A percentile compares a stretch with the other conserved stretches of the same genome.
These are phyloP conservation scores for Chlamydomonas applanata DNA, from an alignment of 139 green algal genomes.

Conservation along the genomic window DNA sequence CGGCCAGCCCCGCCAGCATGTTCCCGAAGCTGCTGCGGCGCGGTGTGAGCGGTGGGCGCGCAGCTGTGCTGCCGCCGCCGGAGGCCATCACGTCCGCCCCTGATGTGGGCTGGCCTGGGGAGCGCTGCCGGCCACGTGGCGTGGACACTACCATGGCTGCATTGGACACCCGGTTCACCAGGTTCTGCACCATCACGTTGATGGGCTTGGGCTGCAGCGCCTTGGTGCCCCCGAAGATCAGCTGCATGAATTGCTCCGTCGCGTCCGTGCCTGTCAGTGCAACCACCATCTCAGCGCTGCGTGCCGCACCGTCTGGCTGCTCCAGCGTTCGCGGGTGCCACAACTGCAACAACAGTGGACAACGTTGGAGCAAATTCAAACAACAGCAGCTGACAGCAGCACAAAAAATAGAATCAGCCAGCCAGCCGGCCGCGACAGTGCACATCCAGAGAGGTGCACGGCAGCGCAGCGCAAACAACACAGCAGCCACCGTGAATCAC, in stretches of 20 bases:
- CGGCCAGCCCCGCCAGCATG: too few relatives aligned
- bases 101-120: background rate
- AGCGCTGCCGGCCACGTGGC: background rate
- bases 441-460: too few relatives aligned
- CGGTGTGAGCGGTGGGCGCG: too few relatives aligned
- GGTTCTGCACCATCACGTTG: background rate
- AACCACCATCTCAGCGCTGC: constrained; percentile 36
- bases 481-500: too few relatives aligned
- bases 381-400: too few relatives aligned
- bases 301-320: constrained; percentile 5
- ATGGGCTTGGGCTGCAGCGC: background rate
- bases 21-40: too few relatives aligned
- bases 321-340: constrained; percentile 18
- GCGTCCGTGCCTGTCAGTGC: constrained; percentile 41
- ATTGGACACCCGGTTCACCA: background rate
- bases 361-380: too few relatives aligned
- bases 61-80: too few relatives aligned
- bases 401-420: too few relatives aligned
- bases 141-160: background rate
- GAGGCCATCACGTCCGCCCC: too few relatives aligned
- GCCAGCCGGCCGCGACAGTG: too few relatives aligned
- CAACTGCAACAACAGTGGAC: constrained; percentile 32
- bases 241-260: constrained; percentile 46
- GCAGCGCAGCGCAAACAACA: too few relatives aligned
- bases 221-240: constrained; percentile 44